Base-by-base conservation (phyloP, 2,329 filamentous ascomycete species). In the Alternaria tenuissima region DNA sequence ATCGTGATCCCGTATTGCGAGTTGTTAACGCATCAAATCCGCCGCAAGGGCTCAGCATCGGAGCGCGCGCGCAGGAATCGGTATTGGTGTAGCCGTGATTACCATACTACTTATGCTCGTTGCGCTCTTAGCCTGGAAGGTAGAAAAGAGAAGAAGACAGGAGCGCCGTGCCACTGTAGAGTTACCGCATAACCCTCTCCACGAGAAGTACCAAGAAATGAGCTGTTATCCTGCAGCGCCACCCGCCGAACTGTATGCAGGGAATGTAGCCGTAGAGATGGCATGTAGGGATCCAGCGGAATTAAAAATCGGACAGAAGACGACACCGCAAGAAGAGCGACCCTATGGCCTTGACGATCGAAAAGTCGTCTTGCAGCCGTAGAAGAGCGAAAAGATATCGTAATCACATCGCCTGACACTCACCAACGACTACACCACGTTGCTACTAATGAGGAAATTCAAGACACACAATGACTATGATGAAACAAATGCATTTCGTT, bases 401-500 rank as follows among this genome's bases (percentile, higher is more conserved):
- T 7, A 49, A 1, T 36, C 32, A 36, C 14, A 18, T 26, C 30
- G 20, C 14, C 9, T 26, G 4, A 7, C 32, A 3, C 14, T 26
- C 12, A 36, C 30, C n/a, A 22, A n/a, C 6, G 20, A 6, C 46
- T 49, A 12, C 36, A 11, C 22, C 30, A 49, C 14, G 32, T 38
- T 24, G 36, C 16, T 49, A 2, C 1, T 1, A 12, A 12, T 2
- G n/a, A 38, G 14, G 3, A 24, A 12, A 16, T n/a, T 38, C 32
- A 24, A 7, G 20, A 24, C 20, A 20, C 32, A 49, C 1, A 11
- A 18, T 36, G 14, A 24, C 39, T 49, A 32, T 49, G 24, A 51
- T 52, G 62, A 66, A 72, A 70, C 66, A 65, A 59, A 71, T 74
- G 65, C 67, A 74, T 73, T 74, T 57, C 67, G 66, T 73, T 73